These are phyloP conservation scores for Melampsora larici-populina DNA, from an alignment of 1,284 basidiomycete species.

Conservation along the genomic window DNA sequence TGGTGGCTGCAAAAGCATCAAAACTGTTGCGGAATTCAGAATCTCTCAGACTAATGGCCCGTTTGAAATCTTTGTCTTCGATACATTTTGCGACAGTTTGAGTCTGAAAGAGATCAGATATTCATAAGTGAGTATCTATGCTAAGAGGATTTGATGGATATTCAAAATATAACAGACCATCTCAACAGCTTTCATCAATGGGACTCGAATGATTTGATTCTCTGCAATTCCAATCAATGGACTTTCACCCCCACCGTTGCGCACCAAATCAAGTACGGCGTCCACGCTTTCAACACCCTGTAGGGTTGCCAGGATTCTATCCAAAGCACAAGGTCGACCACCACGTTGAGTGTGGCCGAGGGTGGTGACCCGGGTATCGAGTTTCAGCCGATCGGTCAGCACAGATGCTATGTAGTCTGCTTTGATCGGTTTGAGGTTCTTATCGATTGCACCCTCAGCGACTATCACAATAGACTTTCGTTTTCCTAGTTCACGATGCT, in stretches of 20 bases:
- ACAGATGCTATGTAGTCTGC: conserved; percentile 87
- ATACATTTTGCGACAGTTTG: conserved; percentile 80
- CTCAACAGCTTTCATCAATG: conserved; percentile 85
- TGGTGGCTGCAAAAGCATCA: conserved; percentile 74
- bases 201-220: conserved; percentile 89
- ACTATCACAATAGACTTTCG: conserved; percentile 98
- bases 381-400: conserved; percentile 75
- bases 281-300: conserved; percentile 93
- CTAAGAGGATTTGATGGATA: conserved; percentile 4
- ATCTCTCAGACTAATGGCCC: conserved; percentile 82
- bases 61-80: conserved; percentile 74
- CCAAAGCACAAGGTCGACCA: conserved; percentile 84
- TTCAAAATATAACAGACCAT: conserved; percentile 59
- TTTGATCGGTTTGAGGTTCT: conserved; percentile 80
- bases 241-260: conserved; percentile 60
- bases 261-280: conserved; percentile 80
- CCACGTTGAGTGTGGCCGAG: conserved; percentile 96
- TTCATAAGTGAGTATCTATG: neutral
- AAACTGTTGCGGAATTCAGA: conserved; percentile 85
- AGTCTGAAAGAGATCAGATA: conserved; percentile 61
- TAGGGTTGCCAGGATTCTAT: conserved; percentile 87
- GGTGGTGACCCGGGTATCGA: conserved; percentile 97
- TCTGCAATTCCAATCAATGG: conserved; percentile 96
- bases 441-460: conserved; percentile 90
- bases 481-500: conserved; percentile 90